Evolutionary conservation across 305 asterid genomes (phyloP).

Genomic region (Withania somnifera): DNA sequence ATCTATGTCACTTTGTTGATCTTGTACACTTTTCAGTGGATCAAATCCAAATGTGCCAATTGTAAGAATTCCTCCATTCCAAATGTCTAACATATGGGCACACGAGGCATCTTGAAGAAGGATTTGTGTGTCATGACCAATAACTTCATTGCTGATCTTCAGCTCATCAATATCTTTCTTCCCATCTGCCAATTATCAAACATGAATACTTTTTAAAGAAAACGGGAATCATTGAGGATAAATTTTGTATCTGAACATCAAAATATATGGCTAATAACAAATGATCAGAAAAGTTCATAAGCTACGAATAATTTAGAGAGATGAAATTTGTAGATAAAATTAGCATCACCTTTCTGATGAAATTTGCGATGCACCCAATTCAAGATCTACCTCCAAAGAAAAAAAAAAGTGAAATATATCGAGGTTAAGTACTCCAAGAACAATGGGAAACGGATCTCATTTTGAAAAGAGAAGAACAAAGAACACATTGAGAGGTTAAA

Average conservation of each 20-base stretch:
- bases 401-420: not conserved
- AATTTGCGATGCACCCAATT: conserved; percentile 71
- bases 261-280: not conserved
- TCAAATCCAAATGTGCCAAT: conserved; percentile 70
- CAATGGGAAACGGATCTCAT: not conserved
- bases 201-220: no score
- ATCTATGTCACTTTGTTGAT: not conserved
- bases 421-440: not conserved
- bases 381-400: conserved; percentile 37
- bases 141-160: not conserved
- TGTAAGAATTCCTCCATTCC: conserved; percentile 47
- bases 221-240: no score
- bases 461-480: not conserved
- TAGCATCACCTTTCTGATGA: conserved; percentile 32
- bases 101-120: conserved; percentile 12
- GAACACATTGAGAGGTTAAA: not conserved
- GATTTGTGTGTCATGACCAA: conserved; percentile 11
- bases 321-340: no score
- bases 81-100: conserved; percentile 6
- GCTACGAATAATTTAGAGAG: not conserved
- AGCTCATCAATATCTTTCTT: conserved; percentile 21
- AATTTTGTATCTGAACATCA: not conserved
- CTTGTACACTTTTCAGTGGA: conserved; percentile 5
- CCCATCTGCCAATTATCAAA: conserved; percentile 20
- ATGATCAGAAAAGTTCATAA: not conserved